Evolutionary conservation across 2,329 filamentous ascomycete genomes (phyloP), one percentile per base, ranked within the genome.

Genomic region (Acrocalymma vagum): DNA sequence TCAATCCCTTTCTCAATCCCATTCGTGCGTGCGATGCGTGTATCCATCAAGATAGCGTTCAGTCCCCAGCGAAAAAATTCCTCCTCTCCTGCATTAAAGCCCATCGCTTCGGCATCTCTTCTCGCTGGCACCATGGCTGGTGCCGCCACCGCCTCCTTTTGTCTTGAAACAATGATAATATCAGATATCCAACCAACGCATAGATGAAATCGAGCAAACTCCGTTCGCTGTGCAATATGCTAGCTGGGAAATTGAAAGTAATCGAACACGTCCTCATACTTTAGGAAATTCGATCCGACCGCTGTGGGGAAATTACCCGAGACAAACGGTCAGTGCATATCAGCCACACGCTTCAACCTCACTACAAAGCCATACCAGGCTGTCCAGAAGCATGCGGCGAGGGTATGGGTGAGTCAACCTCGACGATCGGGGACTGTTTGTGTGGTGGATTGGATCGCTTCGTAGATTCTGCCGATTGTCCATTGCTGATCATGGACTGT

Each of bases 381-480:
- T 56, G 45, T n/a, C 38, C 29, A 15, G 39, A 3, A 57, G 55
- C 27, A 44, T n/a, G 42, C 6, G 63, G 60, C 16, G 55, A 62
- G 6, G 62, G 38, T 18, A 60, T 21, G 3, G 62, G 62, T 9
- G 58, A 55, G 3, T 62, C 60, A 4, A 59, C 58, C 26, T 67
- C 63, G 1, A 55, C 42, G 38, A 65, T 68, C 0, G 63, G 63
- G 3, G 55, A 52, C 20, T 62, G 53, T 6, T 56, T 44, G 11
- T 58, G n/a, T 53, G 3, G 54, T 45, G 7, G 47, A 22, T 9
- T 48, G 47, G 26, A 53, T 53, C 7, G 42, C 32, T 7, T 45
- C 51, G 11, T 55, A 52, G 5, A 18, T 23, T 15, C 30, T 42
- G 16, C 25, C 3, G 40, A 17, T 23, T 41, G 35, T 13, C 45